Evolutionary conservation across 1,139 yeast species (phyloP), one percentile per base, ranked within the genome.

Genomic region (Sugiyamaella pinicola): DNA sequence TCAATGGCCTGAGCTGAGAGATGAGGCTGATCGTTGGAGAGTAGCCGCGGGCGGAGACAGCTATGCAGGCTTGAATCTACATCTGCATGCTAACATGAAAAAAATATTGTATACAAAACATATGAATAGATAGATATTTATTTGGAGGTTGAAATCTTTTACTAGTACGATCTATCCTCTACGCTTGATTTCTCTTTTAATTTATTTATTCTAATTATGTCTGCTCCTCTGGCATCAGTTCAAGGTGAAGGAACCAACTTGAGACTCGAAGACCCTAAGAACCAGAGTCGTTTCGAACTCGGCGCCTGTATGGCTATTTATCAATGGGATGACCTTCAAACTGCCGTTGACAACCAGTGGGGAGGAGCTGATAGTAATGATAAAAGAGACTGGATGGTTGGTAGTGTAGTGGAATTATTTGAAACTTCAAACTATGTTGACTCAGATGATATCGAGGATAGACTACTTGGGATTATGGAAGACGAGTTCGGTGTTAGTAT

Each of bases 331-430:
- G 93, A 87, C 43, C 75, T 93, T 53, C 78, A 81, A 49, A 85
- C 88, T 0, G 99, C 99, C 0, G 99, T 95, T n/a, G 95, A 83
- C n/a, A 88, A 87, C 67, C 76, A 78, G 37, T 93, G 99, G 99
- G 99, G 99, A 55, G 99, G 99, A 1, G 82, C 96, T 13, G 87
- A 87, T 44, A 85, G 96, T 10, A 81, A 78, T 0, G 98, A 88
- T 46, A 93, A 93, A 70, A 79, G 99, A 65, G 99, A 93, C 67
- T 95, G 99, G 99, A 78, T 91, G 57, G 83, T 90, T 2, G 96
- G 90, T 4, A 76, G 87, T 17, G 81, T 91, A 2, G 81, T 89
- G 43, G 98, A 90, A 40, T 75, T 90, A 53, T 93, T 91, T 65
- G 80, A 78, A 47, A 69, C 71, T 21, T 37, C 55, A 29, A 55